Base-by-base conservation (phyloP, 148 eudicot genomes). In the Vaccinium macrocarpon region DNA sequence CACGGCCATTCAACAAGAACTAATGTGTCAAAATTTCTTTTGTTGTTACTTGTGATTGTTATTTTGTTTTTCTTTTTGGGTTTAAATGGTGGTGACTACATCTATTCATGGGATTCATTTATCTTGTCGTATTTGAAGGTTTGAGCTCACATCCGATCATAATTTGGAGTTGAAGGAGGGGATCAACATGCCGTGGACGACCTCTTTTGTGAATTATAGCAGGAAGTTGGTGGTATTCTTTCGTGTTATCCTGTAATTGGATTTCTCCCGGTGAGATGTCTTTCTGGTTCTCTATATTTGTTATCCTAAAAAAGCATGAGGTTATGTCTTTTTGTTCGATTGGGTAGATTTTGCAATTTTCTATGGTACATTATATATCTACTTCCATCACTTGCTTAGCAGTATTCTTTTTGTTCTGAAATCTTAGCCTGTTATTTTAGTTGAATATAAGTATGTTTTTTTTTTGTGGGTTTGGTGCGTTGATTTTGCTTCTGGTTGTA, bases 191-290 rank as follows among this genome's bases (percentile, higher is more conserved):
- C 89, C 91, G 85, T 93, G 95, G 95, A 85, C 85, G 25, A 79
- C 85, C 61, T 77, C 66, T 53, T 85, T 83, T 75, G 82, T 86
- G 75, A 88, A 84, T 81, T 87, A 81, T 79, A 88, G 85, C 76
- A 88, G 91, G 78, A 90, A 91, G 88, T 89, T 93, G 88, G 90
- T 91, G 85, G 92, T 91, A 70, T 93, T 93, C 86, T 91, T 90
- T 86, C 92, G 89, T 16, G 86, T 92, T 38, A 92, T 92, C 29
- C 91, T 92, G 88, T 92, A 90, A 90, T 42, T 70, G 56, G 19
- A 21, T 83, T 71, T 78, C 13, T 42, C 8, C 73, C 56, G 87
- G 90, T 90, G 82, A 89, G 93, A 76, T 79, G 4, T 72, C 0
- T 66, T 59, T 53, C 18, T 56, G 2, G 32, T 27, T 21, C 8